These are phyloP conservation scores for Fusarium concolor DNA, from an alignment of 2,329 filamentous ascomycete genomes.

Conservation along the genomic window DNA sequence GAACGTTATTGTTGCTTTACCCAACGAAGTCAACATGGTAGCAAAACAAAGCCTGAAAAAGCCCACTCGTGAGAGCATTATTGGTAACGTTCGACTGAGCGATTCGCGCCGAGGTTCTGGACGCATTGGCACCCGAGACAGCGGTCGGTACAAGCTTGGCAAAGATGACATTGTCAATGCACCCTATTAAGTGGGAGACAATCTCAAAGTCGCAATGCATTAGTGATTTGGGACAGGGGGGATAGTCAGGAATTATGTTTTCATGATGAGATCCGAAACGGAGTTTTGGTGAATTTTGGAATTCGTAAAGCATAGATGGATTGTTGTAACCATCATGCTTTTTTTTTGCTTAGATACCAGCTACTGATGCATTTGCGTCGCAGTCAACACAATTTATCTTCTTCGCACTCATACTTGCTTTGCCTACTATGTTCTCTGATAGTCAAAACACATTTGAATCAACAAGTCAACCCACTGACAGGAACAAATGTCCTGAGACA, in stretches of 20 bases:
- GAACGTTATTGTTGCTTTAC: slow-evolving; percentile 96
- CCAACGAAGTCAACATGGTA: slow-evolving; percentile 99
- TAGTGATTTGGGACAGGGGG: not conserved
- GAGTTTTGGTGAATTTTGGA: slow-evolving; percentile 42
- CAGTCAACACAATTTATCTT: slow-evolving; percentile 22
- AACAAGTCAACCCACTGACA: too few species aligned
- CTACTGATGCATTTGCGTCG: slow-evolving; percentile 32
- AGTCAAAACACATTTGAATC: too few species aligned
- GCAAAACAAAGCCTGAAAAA: slow-evolving; percentile 85
- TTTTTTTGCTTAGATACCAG: slow-evolving; percentile 46
- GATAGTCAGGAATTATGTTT: not conserved
- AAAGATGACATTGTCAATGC: slow-evolving; percentile 86
- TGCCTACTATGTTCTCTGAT: not conserved
- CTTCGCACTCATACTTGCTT: not conserved
- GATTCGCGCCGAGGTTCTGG: slow-evolving; percentile 63
- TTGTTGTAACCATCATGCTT: slow-evolving; percentile 21
- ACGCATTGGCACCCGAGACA: slow-evolving; percentile 64
- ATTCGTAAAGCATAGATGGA: slow-evolving; percentile 26
- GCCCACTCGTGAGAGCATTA: slow-evolving; percentile 94
- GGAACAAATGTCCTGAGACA: too few species aligned
- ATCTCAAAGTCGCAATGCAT: not conserved
- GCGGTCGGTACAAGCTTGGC: slow-evolving; percentile 77
- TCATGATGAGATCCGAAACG: slow-evolving; percentile 27
- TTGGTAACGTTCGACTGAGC: slow-evolving; percentile 64
- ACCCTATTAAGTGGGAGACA: slow-evolving; percentile 60